Evolutionary conservation across 805 yeast species (phyloP), one percentile per base, ranked within the genome.

Genomic region (Myxozyma neotropica): DNA sequence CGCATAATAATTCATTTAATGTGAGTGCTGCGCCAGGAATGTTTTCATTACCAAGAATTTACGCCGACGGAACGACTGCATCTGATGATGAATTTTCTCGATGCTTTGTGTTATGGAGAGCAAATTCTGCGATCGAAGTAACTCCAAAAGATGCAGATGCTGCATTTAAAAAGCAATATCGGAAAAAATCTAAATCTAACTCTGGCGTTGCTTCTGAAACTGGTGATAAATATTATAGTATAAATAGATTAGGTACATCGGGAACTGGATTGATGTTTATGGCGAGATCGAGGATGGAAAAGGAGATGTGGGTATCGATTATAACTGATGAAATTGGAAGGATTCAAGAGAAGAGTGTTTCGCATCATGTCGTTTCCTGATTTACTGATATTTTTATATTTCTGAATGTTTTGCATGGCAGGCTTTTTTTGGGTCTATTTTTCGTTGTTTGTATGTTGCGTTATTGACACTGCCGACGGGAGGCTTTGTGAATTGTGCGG

Each of bases 11-110:
- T 36, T 61, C 65, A 38, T 63, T 63, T 42, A 51, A 33, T 5
- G 40, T 42, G 10, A 45, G 55, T 21, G 57, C 55, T 4, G 61
- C 58, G 15, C 61, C 66, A 8, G 66, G 62, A n/a, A 57, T 57
- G 59, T 63, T 80, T 49, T 74, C 85, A 0, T 70, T 87, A 31
- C 96, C 97, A 0, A 75, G 95, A 36, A 76, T 87, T 0, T 91
- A 88, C 69, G 74, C 80, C 1, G 96, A 91, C 72, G 97, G 97
- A 0, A 87, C 95, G 90, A 81, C 79, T 64, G 86, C 95, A 1
- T 77, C 83, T 7, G 98, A 93, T 68, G 88, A 85, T 49, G 94
- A 89, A 65, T 67, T 78, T n/a, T 74, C 82, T 27, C 77, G 96
- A 51, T 84, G 94, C 63, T 91, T 93, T 68, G 88, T 94, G 0